Evolutionary conservation across 2,329 filamentous ascomycete species (phyloP).

Genomic region (Sporothrix phasma): DNA sequence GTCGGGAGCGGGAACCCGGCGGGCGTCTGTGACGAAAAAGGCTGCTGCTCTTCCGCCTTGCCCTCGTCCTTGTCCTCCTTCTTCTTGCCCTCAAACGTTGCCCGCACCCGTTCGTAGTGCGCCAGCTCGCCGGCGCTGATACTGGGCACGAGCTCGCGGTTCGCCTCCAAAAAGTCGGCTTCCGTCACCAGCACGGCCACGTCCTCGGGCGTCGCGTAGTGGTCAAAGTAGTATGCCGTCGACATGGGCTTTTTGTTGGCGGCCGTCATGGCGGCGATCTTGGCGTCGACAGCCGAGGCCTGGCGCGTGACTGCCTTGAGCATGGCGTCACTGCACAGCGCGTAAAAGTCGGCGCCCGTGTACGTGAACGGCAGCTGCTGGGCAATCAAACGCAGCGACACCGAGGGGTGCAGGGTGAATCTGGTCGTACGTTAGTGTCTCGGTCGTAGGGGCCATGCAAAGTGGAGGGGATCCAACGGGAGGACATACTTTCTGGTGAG

Average conservation of each 20-base stretch:
- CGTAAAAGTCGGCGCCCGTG: constrained; percentile 95
- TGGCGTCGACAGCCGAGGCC: constrained; percentile 71
- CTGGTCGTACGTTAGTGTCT: constrained; percentile 31
- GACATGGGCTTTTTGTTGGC: constrained; percentile 46
- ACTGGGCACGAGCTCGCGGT: constrained; percentile 79
- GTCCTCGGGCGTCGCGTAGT: constrained; percentile 73
- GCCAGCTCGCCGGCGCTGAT: constrained; percentile 85
- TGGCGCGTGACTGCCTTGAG: constrained; percentile 94
- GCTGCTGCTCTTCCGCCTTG: constrained; percentile 28
- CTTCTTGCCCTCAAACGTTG: constrained; percentile 63
- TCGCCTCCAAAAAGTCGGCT: constrained; percentile 73
- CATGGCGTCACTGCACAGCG: constrained; percentile 95
- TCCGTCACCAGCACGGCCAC: constrained; percentile 81
- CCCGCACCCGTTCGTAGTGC: constrained; percentile 80
- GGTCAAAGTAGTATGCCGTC: constrained; percentile 93
- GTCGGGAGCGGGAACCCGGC: neutral
- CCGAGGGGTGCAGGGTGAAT: constrained; percentile 71
- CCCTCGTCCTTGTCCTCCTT: constrained; percentile 29
- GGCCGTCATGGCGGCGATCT: constrained; percentile 61
- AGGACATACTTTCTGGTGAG: constrained; percentile 76
- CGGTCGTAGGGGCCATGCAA: no score
- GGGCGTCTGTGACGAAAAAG: constrained; percentile 11
- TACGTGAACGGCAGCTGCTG: constrained; percentile 83
- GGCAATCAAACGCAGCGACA: constrained; percentile 68
- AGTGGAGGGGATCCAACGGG: neutral